Evolutionary conservation across 352 stramenopile genomes (phyloP).

Genomic region (Globisporangium radiosum): DNA sequence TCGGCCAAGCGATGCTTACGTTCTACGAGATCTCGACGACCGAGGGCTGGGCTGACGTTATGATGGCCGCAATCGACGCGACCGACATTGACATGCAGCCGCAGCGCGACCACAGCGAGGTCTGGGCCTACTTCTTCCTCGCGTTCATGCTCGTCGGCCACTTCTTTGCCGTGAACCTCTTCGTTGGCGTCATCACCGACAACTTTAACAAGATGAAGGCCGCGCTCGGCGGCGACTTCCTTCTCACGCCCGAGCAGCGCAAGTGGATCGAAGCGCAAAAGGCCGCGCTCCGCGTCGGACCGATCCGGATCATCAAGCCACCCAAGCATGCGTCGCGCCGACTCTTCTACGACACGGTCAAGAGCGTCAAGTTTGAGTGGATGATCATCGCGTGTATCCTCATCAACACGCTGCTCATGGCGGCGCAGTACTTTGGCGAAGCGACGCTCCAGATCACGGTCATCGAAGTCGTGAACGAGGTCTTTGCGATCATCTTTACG

Average conservation of each 20-base stretch:
- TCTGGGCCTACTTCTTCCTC: slow-evolving; percentile 86
- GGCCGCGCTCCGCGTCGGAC: slow-evolving; percentile 50
- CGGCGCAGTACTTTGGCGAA: slow-evolving; percentile 81
- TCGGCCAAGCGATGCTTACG: slow-evolving; percentile 64
- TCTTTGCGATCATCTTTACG: slow-evolving; percentile 87
- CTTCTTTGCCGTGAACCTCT: slow-evolving; percentile 94
- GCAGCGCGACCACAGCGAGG: slow-evolving; percentile 71
- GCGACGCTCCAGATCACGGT: slow-evolving; percentile 35
- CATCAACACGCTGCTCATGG: slow-evolving; percentile 87
- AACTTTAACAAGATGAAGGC: slow-evolving; percentile 92
- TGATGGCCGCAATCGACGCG: slow-evolving; percentile 87
- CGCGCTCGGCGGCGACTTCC: slow-evolving; percentile 56
- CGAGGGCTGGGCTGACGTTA: slow-evolving; percentile 90
- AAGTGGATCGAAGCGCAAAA: slow-evolving; percentile 87
- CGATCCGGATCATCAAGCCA: slow-evolving; percentile 46
- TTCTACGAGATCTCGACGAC: slow-evolving; percentile 93
- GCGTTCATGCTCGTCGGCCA: slow-evolving; percentile 89
- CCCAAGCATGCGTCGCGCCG: slow-evolving; percentile 46
- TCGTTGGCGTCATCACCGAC: slow-evolving; percentile 92
- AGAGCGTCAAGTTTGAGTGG: slow-evolving; percentile 75
- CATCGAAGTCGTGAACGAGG: slow-evolving; percentile 74
- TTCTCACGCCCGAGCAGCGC: slow-evolving; percentile 87
- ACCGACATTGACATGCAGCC: slow-evolving; percentile 90
- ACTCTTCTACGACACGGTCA: slow-evolving; percentile 59
- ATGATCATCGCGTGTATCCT: slow-evolving; percentile 89